These are phyloP conservation scores for Adansonia rubrostipa DNA, from an alignment of 441 rosid genomes.

Conservation along the genomic window DNA sequence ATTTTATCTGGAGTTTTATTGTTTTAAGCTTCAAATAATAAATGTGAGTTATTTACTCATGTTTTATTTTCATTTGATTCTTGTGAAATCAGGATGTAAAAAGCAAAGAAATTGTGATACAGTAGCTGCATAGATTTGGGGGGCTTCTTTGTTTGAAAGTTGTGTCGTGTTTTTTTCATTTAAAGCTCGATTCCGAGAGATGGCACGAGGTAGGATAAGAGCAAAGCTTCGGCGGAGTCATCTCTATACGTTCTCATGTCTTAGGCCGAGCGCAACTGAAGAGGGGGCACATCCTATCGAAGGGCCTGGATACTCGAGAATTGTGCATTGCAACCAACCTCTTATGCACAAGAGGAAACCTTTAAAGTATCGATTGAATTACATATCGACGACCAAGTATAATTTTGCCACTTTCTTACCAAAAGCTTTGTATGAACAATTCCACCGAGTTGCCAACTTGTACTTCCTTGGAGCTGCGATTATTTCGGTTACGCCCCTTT, in stretches of 20 bases:
- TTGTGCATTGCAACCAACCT: slow-evolving; percentile 81
- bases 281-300: slow-evolving; percentile 59
- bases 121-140: slow-evolving; percentile 32
- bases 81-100: slow-evolving; percentile 37
- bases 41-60: slow-evolving; percentile 1
- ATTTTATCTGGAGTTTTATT: slow-evolving; percentile 5
- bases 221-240: slow-evolving; percentile 74
- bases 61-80: slow-evolving; percentile 29
- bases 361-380: slow-evolving; percentile 69
- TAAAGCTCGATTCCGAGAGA: slow-evolving; percentile 36
- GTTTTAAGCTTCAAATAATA: slow-evolving; percentile 21
- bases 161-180: slow-evolving; percentile 22
- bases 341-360: slow-evolving; percentile 77
- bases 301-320: slow-evolving; percentile 75
- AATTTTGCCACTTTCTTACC: slow-evolving; percentile 80
- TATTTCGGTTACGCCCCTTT: slow-evolving; percentile 77
- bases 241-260: slow-evolving; percentile 81
- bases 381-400: slow-evolving; percentile 90
- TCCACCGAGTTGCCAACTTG: slow-evolving; percentile 90
- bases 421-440: slow-evolving; percentile 90
- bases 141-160: slow-evolving; percentile 30
- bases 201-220: slow-evolving; percentile 74
- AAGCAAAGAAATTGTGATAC: slow-evolving; percentile 29
- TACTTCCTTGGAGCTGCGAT: slow-evolving; percentile 92
- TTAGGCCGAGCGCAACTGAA: slow-evolving; percentile 55